A percentile compares a stretch with the other conserved stretches of the same genome.
These are phyloP conservation scores for Fermentozyma sake DNA, from an alignment of 1,139 yeast genomes.

Conservation along the genomic window DNA sequence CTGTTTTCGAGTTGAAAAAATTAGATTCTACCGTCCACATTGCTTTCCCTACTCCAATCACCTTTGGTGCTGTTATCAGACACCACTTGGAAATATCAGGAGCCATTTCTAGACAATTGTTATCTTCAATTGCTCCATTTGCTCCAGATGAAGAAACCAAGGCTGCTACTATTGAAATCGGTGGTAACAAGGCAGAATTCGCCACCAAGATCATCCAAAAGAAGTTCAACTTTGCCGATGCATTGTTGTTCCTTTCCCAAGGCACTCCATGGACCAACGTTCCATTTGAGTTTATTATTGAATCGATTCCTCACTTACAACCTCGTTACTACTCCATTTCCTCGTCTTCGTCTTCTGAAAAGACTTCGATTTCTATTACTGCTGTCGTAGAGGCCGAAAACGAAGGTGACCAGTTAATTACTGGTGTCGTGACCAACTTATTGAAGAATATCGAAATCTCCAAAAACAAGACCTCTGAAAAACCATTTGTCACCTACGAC, in stretches of 20 bases:
- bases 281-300: constrained; percentile 83
- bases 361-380: constrained; percentile 72
- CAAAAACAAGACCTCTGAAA: constrained; percentile 46
- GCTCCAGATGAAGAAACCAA: constrained; percentile 70
- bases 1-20: constrained; percentile 62
- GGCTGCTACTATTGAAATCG: constrained; percentile 47
- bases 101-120: constrained; percentile 84
- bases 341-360: constrained; percentile 78
- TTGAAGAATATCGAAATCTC: constrained; percentile 65
- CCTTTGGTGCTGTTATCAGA: constrained; percentile 81
- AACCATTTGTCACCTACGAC: constrained; percentile 58
- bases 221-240: constrained; percentile 73
- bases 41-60: constrained; percentile 89
- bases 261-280: constrained; percentile 67
- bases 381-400: constrained; percentile 85
- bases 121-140: constrained; percentile 73
- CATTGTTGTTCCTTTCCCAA: constrained; percentile 55
- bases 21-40: constrained; percentile 67
- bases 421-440: constrained; percentile 91
- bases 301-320: constrained; percentile 73
- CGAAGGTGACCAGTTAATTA: constrained; percentile 41
- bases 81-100: constrained; percentile 91
- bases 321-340: constrained; percentile 97
- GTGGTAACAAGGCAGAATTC: constrained; percentile 65
- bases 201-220: constrained; percentile 58